Evolutionary conservation across 768 basidiomycete genomes (phyloP).

Genomic region (Tylopilus sp.): DNA sequence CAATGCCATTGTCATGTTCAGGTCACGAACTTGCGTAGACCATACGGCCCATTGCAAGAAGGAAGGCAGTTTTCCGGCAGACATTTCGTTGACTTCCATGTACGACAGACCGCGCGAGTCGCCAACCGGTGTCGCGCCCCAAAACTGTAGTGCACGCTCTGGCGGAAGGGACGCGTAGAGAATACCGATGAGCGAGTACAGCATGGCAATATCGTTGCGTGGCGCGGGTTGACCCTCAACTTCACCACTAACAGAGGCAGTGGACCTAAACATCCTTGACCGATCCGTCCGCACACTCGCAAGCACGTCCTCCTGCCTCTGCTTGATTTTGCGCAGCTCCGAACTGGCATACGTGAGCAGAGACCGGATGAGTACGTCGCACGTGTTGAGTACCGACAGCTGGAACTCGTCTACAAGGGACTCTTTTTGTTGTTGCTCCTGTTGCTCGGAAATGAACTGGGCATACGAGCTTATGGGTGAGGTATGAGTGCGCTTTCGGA

Average conservation of each 20-base stretch:
- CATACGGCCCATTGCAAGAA: conserved; percentile 91
- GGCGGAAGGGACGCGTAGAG: conserved; percentile 71
- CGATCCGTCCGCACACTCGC: conserved; percentile 65
- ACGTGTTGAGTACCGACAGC: conserved; percentile 56
- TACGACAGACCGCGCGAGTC: conserved; percentile 46
- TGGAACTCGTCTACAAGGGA: conserved; percentile 40
- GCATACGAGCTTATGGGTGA: conserved; percentile 36
- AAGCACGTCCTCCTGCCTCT: conserved; percentile 83
- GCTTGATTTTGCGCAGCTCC: conserved; percentile 81
- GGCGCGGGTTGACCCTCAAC: conserved; percentile 46
- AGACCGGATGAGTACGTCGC: conserved; percentile 70
- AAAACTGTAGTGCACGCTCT: conserved; percentile 82
- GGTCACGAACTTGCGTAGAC: conserved; percentile 74
- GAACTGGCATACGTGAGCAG: conserved; percentile 76
- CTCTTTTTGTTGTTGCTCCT: conserved; percentile 35
- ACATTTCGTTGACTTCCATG: conserved; percentile 58
- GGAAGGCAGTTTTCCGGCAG: conserved; percentile 57
- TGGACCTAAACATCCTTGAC: conserved; percentile 46
- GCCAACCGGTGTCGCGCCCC: conserved; percentile 59
- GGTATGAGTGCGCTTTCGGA: conserved; percentile 39
- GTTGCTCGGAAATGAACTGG: conserved; percentile 37
- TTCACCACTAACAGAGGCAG: conserved; percentile 41
- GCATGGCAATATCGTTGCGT: conserved; percentile 79
- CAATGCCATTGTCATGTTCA: conserved; percentile 70
- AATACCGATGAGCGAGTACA: conserved; percentile 81